Conservation (phyloP, 441 rosid genomes). For the Croton setiger region DNA sequence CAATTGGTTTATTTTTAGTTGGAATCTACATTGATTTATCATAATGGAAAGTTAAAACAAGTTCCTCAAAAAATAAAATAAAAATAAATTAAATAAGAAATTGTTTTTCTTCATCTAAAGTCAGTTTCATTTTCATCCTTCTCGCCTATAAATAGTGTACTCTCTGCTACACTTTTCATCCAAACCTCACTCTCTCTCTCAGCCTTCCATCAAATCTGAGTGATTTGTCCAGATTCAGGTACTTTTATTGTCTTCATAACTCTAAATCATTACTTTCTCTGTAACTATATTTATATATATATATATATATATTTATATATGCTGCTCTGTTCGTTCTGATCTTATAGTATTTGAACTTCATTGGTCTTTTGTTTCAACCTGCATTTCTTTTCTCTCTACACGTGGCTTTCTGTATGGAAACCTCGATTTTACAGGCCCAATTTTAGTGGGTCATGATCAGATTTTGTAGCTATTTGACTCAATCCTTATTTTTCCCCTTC, state of each 20-base stretch:
- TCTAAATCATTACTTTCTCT: background rate
- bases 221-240: constrained; percentile 12
- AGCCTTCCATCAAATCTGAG: constrained; percentile 2
- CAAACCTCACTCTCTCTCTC: background rate
- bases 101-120: background rate
- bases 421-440: constrained; percentile 1
- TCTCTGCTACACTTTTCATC: background rate
- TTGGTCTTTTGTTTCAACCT: constrained; percentile 6
- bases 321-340: background rate
- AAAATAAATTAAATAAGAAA: too few species aligned
- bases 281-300: background rate
- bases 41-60: too few species aligned
- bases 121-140: background rate
- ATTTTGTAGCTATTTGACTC: background rate
- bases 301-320: background rate
- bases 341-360: background rate
- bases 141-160: background rate
- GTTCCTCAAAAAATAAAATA: background rate
- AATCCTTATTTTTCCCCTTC: background rate
- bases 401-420: background rate
- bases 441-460: constrained; percentile 14
- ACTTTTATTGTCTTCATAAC: background rate
- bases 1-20: background rate
- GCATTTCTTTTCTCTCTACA: background rate
- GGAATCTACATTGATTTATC: background rate